Percentiles rank a stretch among this genome's conserved stretches.
phyloP scores from a whole-genome alignment of 1,139 yeast species.

The Protomyces lactucae-debilis region DNA sequence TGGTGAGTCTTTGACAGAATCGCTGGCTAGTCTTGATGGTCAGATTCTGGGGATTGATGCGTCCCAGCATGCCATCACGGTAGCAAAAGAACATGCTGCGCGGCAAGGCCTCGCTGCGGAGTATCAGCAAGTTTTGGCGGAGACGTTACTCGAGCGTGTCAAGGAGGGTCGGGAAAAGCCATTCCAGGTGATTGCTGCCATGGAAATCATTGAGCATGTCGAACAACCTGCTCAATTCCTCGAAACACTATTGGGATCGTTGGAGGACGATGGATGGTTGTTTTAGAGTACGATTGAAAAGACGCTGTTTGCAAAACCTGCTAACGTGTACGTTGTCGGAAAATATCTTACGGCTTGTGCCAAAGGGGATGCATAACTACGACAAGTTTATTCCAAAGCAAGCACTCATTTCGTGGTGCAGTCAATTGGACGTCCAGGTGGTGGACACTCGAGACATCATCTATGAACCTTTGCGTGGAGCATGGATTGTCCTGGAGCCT shows the following conservation, averaged over 20 bases:
- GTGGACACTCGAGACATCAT: constrained; percentile 28
- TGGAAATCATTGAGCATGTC: constrained; percentile 93
- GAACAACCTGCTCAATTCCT: constrained; percentile 73
- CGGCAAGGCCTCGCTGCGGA: constrained; percentile 46
- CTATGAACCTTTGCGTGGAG: constrained; percentile 22
- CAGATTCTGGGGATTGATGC: constrained; percentile 78
- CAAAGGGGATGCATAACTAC: constrained; percentile 84
- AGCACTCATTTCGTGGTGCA: constrained; percentile 65
- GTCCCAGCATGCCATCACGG: constrained; percentile 72
- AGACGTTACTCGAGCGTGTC: constrained; percentile 37
- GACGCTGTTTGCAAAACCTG: constrained; percentile 80
- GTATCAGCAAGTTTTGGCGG: constrained; percentile 61
- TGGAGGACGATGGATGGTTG: constrained; percentile 74
- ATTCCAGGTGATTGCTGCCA: constrained; percentile 79
- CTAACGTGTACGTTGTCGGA: constrained; percentile 93
- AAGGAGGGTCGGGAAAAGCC: constrained; percentile 38
- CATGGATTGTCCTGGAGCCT: constrained; percentile 22
- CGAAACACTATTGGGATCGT: constrained; percentile 57
- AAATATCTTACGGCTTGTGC: constrained; percentile 70
- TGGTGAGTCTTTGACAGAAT: constrained; percentile 87
- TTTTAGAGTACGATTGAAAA: constrained; percentile 89
- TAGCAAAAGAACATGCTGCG: constrained; percentile 64
- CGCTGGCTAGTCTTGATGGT: constrained; percentile 70
- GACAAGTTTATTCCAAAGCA: constrained; percentile 74
- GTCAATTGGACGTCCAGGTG: constrained; percentile 39